phyloP scores from a whole-genome alignment of 805 yeast genomes.

The Candida cerambycidarum region DNA sequence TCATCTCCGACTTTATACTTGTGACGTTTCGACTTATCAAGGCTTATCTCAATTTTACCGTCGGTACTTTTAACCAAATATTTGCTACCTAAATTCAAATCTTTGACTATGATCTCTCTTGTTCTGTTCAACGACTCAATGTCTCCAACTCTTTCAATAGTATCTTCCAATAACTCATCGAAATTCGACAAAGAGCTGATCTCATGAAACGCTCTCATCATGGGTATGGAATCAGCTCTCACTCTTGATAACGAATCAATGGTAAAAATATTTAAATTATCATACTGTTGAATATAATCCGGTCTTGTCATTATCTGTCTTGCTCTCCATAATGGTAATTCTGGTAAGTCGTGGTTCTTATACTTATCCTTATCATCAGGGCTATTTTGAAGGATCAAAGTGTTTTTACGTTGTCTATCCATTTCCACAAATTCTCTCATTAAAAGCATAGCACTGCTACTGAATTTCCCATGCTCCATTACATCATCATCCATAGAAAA shows the following conservation, averaged over 20 bases:
- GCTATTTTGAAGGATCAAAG: constrained; percentile 32
- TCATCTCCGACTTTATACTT: constrained; percentile 16
- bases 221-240: constrained; percentile 78
- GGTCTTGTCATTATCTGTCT: constrained; percentile 83
- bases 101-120: constrained; percentile 71
- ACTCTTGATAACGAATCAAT: constrained; percentile 73
- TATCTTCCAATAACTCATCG: constrained; percentile 61
- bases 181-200: constrained; percentile 72
- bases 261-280: constrained; percentile 75
- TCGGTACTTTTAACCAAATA: constrained; percentile 29
- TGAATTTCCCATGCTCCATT: constrained; percentile 77
- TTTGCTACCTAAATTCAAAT: constrained; percentile 53
- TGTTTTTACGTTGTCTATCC: constrained; percentile 45
- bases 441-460: constrained; percentile 70
- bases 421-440: constrained; percentile 71
- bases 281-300: constrained; percentile 74
- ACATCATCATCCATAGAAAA: constrained; percentile 86
- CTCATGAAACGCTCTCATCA: constrained; percentile 88
- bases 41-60: constrained; percentile 12
- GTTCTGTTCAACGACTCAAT: constrained; percentile 80
- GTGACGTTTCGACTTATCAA: constrained; percentile 13
- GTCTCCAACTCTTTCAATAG: constrained; percentile 66
- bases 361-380: constrained; percentile 18
- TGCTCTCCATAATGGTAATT: constrained; percentile 79
- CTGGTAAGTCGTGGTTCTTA: constrained; percentile 60